phyloP scores from a whole-genome alignment of 805 yeast species.

The Cyberlindnera misumaiensis region DNA sequence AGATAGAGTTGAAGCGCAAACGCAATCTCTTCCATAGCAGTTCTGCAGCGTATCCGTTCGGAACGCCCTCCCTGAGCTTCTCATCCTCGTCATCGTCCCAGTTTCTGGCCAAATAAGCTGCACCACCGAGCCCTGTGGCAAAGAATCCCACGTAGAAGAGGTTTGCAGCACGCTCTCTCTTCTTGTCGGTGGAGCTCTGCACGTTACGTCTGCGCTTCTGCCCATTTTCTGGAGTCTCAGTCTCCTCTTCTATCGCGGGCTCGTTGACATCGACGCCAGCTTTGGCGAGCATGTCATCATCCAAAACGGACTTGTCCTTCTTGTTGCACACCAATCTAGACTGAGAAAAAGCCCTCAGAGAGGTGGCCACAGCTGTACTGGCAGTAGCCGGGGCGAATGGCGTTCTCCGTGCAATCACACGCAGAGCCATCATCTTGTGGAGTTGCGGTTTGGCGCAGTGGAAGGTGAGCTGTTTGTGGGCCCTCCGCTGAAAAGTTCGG shows the following conservation, averaged over 20 bases:
- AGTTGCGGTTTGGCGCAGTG: background rate
- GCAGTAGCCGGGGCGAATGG: background rate
- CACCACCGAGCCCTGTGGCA: constrained; percentile 43
- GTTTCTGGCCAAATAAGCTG: constrained; percentile 71
- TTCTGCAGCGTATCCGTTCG: constrained; percentile 61
- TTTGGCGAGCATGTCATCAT: constrained; percentile 73
- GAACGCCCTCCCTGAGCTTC: constrained; percentile 45
- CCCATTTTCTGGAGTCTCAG: constrained; percentile 5
- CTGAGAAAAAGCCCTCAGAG: constrained; percentile 9
- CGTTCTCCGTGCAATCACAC: background rate
- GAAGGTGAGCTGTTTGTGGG: no score
- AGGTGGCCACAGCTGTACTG: background rate
- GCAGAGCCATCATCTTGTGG: constrained; percentile 2
- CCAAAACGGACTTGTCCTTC: constrained; percentile 48
- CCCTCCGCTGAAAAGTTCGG: no score
- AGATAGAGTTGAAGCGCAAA: constrained; percentile 66
- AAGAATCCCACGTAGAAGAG: constrained; percentile 55
- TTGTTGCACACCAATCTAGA: constrained; percentile 15
- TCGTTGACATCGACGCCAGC: constrained; percentile 70
- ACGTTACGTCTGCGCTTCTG: constrained; percentile 39
- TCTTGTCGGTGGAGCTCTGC: constrained; percentile 68
- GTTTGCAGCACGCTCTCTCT: constrained; percentile 78
- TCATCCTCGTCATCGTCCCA: constrained; percentile 77
- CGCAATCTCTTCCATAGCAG: constrained; percentile 62
- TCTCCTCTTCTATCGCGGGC: constrained; percentile 9